phyloP scores from a whole-genome alignment of 768 basidiomycete genomes.

The Xerocomus potaroensis region DNA sequence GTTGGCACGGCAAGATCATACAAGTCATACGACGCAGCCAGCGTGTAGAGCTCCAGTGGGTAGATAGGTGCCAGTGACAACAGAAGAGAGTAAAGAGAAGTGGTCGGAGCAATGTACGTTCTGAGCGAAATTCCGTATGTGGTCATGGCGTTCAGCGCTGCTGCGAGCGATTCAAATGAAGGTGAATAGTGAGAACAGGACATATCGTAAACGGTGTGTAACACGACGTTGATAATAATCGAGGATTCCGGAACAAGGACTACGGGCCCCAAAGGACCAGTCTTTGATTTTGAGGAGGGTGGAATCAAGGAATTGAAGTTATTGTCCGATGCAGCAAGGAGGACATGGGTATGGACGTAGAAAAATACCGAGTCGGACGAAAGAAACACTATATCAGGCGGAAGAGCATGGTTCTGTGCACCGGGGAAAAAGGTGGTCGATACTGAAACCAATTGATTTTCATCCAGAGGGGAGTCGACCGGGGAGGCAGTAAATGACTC shows the following conservation, averaged over 20 bases:
- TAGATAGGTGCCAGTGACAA: conserved; percentile 63
- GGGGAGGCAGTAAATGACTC: conserved; percentile 33
- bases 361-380: conserved; percentile 80
- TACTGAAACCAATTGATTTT: conserved; percentile 59
- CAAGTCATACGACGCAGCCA: conserved; percentile 63
- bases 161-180: conserved; percentile 51
- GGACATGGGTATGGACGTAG: conserved; percentile 63
- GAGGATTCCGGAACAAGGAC: conserved; percentile 59
- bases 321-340: conserved; percentile 61
- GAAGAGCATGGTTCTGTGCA: conserved; percentile 50
- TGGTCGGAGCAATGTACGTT: conserved; percentile 43
- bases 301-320: conserved; percentile 59
- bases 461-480: conserved; percentile 32
- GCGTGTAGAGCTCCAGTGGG: conserved; percentile 69
- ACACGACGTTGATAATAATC: conserved; percentile 60
- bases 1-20: conserved; percentile 72
- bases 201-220: conserved; percentile 70
- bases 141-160: conserved; percentile 52
- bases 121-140: conserved; percentile 57
- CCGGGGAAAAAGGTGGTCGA: conserved; percentile 81
- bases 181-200: conserved; percentile 75
- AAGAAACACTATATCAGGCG: conserved; percentile 61
- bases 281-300: conserved; percentile 32
- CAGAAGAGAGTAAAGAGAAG: conserved; percentile 55
- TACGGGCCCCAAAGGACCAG: conserved; percentile 48